A percentile compares a stretch with the other conserved stretches of the same genome.
Evolutionary conservation across 139 green algal genomes (phyloP).

Genomic region (Micractinium sp.): DNA sequence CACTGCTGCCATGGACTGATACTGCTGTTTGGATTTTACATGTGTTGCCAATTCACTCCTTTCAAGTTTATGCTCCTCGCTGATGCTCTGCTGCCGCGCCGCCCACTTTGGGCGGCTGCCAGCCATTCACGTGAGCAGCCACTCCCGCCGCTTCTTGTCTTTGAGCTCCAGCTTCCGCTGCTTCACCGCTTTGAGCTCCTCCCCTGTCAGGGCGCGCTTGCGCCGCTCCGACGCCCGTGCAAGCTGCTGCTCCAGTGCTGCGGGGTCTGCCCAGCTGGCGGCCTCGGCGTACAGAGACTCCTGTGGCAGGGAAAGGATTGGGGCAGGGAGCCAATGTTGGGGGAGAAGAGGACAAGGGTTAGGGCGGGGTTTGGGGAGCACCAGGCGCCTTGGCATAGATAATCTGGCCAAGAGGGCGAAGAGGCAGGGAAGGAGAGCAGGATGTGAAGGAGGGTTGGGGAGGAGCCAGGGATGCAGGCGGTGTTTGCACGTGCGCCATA

Average conservation of each 20-base stretch:
- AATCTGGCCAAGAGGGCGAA: too few relatives aligned
- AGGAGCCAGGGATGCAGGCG: too few relatives aligned
- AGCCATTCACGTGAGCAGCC: constrained; percentile 12
- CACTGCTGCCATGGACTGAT: not conserved
- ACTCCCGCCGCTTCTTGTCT: constrained; percentile 29
- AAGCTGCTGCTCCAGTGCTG: constrained; percentile 35
- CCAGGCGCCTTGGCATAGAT: not conserved
- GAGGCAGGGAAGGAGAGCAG: too few relatives aligned
- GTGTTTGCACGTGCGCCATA: not conserved
- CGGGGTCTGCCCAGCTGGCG: constrained; percentile 24
- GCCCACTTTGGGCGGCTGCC: not conserved
- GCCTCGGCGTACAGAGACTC: constrained; percentile 42
- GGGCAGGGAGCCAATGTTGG: not conserved
- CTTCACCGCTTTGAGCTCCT: constrained; percentile 20
- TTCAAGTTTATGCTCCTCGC: not conserved
- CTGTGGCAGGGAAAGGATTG: not conserved
- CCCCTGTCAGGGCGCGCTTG: constrained; percentile 16
- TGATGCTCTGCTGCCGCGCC: not conserved
- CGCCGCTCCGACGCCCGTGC: constrained; percentile 13
- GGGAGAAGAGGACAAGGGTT: not conserved
- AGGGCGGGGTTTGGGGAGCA: not conserved
- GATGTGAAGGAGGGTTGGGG: too few relatives aligned
- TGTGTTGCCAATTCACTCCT: too few relatives aligned
- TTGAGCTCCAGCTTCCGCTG: constrained; percentile 30
- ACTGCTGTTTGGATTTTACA: not conserved